Conservation (phyloP, 257 asterid species). For the Jacaranda copaia region DNA sequence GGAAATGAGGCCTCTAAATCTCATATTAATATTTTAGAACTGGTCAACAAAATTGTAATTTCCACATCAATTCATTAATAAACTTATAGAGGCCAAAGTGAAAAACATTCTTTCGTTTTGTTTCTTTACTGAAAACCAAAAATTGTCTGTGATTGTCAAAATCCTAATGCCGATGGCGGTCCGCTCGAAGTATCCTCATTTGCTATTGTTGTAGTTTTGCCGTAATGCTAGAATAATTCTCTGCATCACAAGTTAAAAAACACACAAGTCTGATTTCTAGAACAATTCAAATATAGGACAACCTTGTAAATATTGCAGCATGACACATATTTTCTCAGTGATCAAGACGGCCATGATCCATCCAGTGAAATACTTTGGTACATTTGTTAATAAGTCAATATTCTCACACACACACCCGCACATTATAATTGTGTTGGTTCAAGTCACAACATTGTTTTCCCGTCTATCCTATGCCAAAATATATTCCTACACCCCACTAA, state of each 20-base stretch:
- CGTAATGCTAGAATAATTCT: too few relatives aligned
- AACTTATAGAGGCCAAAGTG: background rate
- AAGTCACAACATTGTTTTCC: too few relatives aligned
- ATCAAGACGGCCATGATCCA: too few relatives aligned
- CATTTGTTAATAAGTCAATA: background rate
- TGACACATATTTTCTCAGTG: background rate
- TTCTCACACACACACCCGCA: background rate
- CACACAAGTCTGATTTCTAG: too few relatives aligned
- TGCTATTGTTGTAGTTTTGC: background rate
- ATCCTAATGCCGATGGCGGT: slow-evolving; percentile 18
- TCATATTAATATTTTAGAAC: too few relatives aligned
- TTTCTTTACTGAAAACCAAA: background rate
- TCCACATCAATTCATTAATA: background rate
- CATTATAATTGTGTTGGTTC: background rate
- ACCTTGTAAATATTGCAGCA: slow-evolving; percentile 13
- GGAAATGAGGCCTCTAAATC: too few relatives aligned
- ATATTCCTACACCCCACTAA: too few relatives aligned
- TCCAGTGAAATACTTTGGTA: background rate
- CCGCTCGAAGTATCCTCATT: slow-evolving; percentile 20
- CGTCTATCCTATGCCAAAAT: too few relatives aligned
- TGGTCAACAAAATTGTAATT: too few relatives aligned
- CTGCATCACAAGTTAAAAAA: too few relatives aligned
- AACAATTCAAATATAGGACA: background rate
- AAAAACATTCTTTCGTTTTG: background rate
- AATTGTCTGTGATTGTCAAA: background rate